Conservation (phyloP, 2,329 filamentous ascomycete species). For the Magnaporthiopsis incrustans region DNA sequence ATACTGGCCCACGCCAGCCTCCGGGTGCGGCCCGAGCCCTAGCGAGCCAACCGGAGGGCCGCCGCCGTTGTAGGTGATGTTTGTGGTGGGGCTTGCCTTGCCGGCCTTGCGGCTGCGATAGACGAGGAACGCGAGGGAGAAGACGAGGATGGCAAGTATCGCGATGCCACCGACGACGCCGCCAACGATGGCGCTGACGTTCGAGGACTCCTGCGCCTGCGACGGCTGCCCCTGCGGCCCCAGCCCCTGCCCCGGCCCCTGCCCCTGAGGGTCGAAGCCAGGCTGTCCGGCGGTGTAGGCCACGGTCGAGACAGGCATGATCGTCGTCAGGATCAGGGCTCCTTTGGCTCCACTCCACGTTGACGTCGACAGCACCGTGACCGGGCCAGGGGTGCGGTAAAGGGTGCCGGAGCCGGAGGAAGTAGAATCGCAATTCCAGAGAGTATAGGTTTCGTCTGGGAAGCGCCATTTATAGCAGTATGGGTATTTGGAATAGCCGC, state of each 20-base stretch:
- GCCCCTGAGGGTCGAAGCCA: not conserved
- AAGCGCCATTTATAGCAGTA: not conserved
- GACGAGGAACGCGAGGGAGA: not conserved
- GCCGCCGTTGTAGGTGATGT: too few species aligned
- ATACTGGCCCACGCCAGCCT: not conserved
- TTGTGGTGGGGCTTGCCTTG: too few species aligned
- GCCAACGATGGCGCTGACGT: not conserved
- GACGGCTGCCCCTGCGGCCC: too few species aligned
- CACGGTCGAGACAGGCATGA: not conserved
- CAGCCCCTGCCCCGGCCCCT: too few species aligned
- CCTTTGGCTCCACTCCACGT: not conserved
- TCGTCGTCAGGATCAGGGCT: not conserved
- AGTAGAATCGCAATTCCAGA: not conserved
- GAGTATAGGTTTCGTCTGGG: not conserved
- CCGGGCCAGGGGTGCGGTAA: not conserved
- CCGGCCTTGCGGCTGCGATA: not conserved
- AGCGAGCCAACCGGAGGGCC: not conserved
- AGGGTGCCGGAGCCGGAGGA: not conserved
- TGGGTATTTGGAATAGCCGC: not conserved
- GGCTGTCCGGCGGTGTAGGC: too few species aligned
- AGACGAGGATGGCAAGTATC: not conserved
- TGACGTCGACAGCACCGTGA: not conserved
- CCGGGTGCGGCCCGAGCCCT: not conserved
- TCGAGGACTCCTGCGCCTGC: not conserved
- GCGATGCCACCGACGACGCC: not conserved